Evolutionary conservation across 2,329 filamentous ascomycete genomes (phyloP).

Genomic region (Calycina marina): DNA sequence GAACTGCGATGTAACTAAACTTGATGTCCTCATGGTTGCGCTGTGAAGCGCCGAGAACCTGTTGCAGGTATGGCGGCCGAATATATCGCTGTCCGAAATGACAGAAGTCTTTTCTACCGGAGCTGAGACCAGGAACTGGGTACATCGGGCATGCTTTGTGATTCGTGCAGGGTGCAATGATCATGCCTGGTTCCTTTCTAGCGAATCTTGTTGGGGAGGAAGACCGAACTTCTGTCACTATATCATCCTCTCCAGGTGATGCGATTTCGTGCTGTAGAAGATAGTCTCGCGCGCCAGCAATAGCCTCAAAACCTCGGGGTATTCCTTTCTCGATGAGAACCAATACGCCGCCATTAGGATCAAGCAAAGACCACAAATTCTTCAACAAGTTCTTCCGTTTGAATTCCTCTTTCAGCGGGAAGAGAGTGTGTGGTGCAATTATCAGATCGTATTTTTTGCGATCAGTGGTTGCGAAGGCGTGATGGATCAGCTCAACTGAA

Average conservation of each 20-base stretch:
- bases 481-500: slow-evolving; percentile 44
- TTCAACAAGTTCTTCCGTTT: slow-evolving; percentile 66
- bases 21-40: slow-evolving; percentile 81
- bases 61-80: slow-evolving; percentile 68
- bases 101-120: slow-evolving; percentile 77
- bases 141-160: slow-evolving; percentile 88
- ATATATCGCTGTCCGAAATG: slow-evolving; percentile 83
- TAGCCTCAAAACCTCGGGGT: slow-evolving; percentile 79
- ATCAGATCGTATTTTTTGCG: slow-evolving; percentile 82
- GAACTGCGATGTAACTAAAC: slow-evolving; percentile 80
- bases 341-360: slow-evolving; percentile 71
- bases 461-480: slow-evolving; percentile 32
- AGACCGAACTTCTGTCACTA: slow-evolving; percentile 22
- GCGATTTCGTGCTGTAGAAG: slow-evolving; percentile 64
- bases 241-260: slow-evolving; percentile 36
- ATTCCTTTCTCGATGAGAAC: slow-evolving; percentile 84
- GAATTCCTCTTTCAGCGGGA: slow-evolving; percentile 61
- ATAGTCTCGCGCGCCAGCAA: slow-evolving; percentile 70
- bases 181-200: slow-evolving; percentile 45
- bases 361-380: slow-evolving; percentile 79
- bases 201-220: slow-evolving; percentile 10
- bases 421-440: slow-evolving; percentile 72
- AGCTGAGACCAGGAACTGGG: slow-evolving; percentile 47
- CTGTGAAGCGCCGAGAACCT: slow-evolving; percentile 50
- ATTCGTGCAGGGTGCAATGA: slow-evolving; percentile 72